Conservation (phyloP, 148 eudicot species). For the Fagopyrum esculentum region DNA sequence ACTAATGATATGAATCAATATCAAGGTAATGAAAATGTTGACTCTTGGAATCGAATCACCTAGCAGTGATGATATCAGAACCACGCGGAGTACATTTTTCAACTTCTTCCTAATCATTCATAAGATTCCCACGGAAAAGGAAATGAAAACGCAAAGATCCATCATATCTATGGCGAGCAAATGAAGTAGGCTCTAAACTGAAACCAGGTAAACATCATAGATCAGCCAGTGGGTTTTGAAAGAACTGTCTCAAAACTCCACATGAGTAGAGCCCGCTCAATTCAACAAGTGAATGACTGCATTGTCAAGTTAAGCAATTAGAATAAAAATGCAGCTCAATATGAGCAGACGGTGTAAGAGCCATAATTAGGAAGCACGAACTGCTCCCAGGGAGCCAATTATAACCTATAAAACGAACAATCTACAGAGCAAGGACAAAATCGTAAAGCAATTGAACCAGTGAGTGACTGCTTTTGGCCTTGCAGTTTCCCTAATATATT, state of each 20-base stretch:
- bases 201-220: not conserved
- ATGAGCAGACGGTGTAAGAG: not conserved
- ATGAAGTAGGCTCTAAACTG: not conserved
- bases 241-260: not conserved
- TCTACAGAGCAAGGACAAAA: not conserved
- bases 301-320: constrained; percentile 2
- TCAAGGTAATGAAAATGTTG: not conserved
- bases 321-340: not conserved
- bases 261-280: not conserved
- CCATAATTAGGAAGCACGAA: not conserved
- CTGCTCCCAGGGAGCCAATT: not conserved
- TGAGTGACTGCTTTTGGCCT: not conserved
- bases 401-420: not conserved
- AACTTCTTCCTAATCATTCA: not conserved
- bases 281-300: not conserved
- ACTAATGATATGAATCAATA: not conserved
- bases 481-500: not conserved
- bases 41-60: not conserved
- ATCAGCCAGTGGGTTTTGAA: not conserved
- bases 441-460: not conserved
- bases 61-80: not conserved
- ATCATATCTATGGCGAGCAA: not conserved
- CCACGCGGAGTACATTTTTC: not conserved
- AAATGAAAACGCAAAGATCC: not conserved
- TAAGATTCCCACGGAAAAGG: not conserved